Evolutionary conservation across 305 asterid species (phyloP), one percentile per base, ranked within the genome.

Genomic region (Petunia hybrid): DNA sequence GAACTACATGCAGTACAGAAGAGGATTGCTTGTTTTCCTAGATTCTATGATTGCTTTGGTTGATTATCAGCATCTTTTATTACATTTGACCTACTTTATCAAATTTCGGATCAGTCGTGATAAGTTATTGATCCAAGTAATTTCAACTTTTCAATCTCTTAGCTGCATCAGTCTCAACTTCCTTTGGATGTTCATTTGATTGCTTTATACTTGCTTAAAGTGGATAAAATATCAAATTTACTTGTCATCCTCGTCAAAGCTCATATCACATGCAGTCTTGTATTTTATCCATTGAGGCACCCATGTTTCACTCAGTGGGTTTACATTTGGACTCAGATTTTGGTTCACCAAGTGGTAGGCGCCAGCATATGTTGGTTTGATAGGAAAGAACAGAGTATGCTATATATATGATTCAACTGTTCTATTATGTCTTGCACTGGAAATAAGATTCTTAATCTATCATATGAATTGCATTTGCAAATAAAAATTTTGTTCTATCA

Each of bases 251-350:
- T 57, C 42, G 57, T 77, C 45, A 42, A 41, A 77, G 57, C 73
- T 43, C 31, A 46, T 70, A 2, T 70, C 46, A 35, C 61, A 12
- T 9, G 80, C 22, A 70, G 6, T 60, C 22, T 36, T 60, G 67
- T 60, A 31, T 59, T 38, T 48, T 80, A 84, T 82, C 74, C 80
- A 8, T 13, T 66, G 51, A 40, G 71, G 71, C 38, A 35, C 12
- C 51, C 74, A 66, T 66, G 73, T 66, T 65, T 65, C 71, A 65
- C n/a, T n/a, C 48, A 38, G 70, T 64, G 46, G 45, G 4, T 64
- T 65, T 38, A 43, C 51, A 16, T n/a, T 65, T 13, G 48, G 48
- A 39, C 31, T 39, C 48, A 14, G 6, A 66, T 4, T 43, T 64
- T 64, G 13, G 31, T 40, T 66, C 46, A 66, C n/a, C 5, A 6